phyloP scores from a whole-genome alignment of 805 yeast species.

The Starmerella sp. region DNA sequence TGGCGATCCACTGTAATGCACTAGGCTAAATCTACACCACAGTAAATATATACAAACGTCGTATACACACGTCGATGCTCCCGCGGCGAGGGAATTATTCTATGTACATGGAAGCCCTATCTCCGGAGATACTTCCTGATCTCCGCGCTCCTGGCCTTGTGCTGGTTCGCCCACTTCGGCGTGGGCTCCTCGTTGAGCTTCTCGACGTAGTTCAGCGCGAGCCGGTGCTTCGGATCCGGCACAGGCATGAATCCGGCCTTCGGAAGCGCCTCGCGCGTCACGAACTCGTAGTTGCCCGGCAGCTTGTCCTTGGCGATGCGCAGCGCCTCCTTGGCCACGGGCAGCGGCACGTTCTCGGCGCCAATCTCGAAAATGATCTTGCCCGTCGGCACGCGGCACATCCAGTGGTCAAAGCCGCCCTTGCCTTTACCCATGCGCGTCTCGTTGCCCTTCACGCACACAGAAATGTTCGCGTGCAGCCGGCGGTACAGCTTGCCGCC shows the following conservation, averaged over 20 bases:
- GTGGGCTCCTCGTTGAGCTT: conserved; percentile 50
- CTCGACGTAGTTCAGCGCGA: conserved; percentile 43
- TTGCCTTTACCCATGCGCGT: conserved; percentile 99
- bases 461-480: conserved; percentile 73
- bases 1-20: too few relatives aligned
- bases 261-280: conserved; percentile 47
- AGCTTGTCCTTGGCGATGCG: conserved; percentile 83
- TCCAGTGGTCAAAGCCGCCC: conserved; percentile 97
- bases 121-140: conserved; percentile 55
- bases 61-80: background rate
- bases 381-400: conserved; percentile 91
- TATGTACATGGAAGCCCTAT: conserved; percentile 25
- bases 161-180: conserved; percentile 37
- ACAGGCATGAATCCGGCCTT: conserved; percentile 60
- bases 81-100: too few relatives aligned
- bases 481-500: conserved; percentile 66
- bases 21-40: too few relatives aligned
- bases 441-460: conserved; percentile 93
- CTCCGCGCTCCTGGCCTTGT: conserved; percentile 30
- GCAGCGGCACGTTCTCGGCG: conserved; percentile 69
- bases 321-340: conserved; percentile 76
- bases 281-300: conserved; percentile 86
- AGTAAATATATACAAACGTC: too few relatives aligned
- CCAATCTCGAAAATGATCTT: conserved; percentile 77
- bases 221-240: conserved; percentile 34